Evolutionary conservation across 257 asterid genomes (phyloP), one percentile per base, ranked within the genome.

Genomic region (Plantago elongata): DNA sequence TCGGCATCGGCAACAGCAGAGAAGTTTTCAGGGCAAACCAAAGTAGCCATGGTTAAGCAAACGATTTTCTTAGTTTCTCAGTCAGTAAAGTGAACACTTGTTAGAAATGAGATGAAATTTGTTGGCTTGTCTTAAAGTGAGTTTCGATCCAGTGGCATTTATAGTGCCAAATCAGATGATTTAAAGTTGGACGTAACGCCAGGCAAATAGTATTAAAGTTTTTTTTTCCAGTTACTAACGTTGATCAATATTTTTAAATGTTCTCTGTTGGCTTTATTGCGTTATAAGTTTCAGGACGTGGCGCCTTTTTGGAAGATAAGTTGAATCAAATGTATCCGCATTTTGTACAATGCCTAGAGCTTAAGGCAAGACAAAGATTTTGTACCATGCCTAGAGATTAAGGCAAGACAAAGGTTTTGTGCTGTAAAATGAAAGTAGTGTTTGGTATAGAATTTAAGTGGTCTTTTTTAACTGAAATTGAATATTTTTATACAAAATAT

Each of bases 1-100:
- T 89, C 94, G 13, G 97, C 97, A 58, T 89, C 95, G 11, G 86
- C 90, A 69, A 78, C 82, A 37, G 91, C 89, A 49, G 95, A 89
- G 65, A 81, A 76, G 65, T 82, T 77, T 2, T 80, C 89, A 3
- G 97, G 95, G 77, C 45, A 84, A 63, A 71, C 66, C 37, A 89
- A 68, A 61, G 90, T 72, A 6, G 96, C 78, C 95, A 89, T 88
- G 38, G 45, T 30, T 65, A 3, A 2, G 11, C 17, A 14, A 48
- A 14, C n/a, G 0, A n/a, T 48, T 13, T 48, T 47, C 43, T 7
- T 46, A 9, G 13, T 54, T 17, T 30, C 34, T 40, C 27, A 22
- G 27, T 22, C 27, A 22, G 27, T 55, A 9, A 6, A n/a, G 30
- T 49, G 54, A 18, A 0, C 22, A 38, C 37, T 46, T n/a, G 12